These are phyloP conservation scores for Chlorella sp. DNA, from an alignment of 139 green algal species.

Conservation along the genomic window DNA sequence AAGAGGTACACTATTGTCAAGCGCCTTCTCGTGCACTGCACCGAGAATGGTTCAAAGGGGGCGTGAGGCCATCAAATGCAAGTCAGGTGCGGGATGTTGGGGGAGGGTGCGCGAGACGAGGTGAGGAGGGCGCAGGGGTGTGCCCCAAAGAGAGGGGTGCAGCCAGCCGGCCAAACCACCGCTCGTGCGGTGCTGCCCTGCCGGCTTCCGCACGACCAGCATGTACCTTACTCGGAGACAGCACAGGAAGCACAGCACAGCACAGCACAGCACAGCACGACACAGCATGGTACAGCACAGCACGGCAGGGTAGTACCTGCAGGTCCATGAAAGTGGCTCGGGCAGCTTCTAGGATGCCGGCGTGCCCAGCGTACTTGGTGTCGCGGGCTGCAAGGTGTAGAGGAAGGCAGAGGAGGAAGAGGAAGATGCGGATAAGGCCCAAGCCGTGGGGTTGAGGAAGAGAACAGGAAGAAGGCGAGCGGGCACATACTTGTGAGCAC, in stretches of 20 bases:
- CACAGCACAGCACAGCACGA: not conserved
- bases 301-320: not conserved
- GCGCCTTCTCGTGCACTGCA: too few relatives aligned
- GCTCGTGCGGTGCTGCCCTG: too few relatives aligned
- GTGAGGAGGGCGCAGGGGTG: too few relatives aligned
- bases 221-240: not conserved
- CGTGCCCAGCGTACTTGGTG: conserved; percentile 50
- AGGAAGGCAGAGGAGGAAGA: not conserved
- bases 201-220: too few relatives aligned
- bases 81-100: not conserved
- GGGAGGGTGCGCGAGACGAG: not conserved
- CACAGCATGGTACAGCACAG: not conserved
- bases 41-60: conserved; percentile 4
- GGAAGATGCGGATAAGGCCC: not conserved
- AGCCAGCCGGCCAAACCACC: too few relatives aligned
- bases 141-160: too few relatives aligned
- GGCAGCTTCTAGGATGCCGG: conserved; percentile 69
- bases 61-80: too few relatives aligned
- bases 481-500: too few relatives aligned
- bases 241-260: not conserved
- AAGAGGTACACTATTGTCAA: too few relatives aligned
- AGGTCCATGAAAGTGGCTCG: conserved; percentile 46
- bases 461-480: too few relatives aligned
- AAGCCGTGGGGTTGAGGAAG: too few relatives aligned
- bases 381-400: too few relatives aligned